Conservation (phyloP, 2,329 filamentous ascomycete species). For the Coniochaeta sp. region DNA sequence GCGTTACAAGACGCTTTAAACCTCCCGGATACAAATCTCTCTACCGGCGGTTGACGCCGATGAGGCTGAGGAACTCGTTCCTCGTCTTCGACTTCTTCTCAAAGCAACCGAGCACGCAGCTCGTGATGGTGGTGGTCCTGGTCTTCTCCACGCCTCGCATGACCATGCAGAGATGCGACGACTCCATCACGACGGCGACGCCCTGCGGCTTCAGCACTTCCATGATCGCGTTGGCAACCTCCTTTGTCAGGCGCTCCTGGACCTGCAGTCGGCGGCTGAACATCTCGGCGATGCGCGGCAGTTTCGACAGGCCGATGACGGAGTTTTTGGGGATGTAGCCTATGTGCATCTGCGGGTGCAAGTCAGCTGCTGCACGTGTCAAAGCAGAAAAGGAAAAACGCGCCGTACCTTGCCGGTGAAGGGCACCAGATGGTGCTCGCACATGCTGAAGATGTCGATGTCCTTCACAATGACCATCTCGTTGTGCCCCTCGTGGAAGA, state of each 20-base stretch:
- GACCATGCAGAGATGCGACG: constrained; percentile 94
- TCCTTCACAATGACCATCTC: constrained; percentile 98
- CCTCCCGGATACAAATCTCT: not conserved
- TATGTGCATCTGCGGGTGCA: constrained; percentile 75
- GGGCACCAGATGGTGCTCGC: constrained; percentile 95
- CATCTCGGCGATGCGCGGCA: constrained; percentile 95
- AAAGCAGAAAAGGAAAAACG: not conserved
- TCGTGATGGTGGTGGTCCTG: constrained; percentile 79
- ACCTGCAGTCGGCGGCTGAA: constrained; percentile 90
- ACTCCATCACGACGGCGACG: constrained; percentile 96
- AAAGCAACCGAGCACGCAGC: constrained; percentile 96
- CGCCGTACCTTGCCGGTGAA: constrained; percentile 79
- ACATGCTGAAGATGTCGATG: constrained; percentile 89
- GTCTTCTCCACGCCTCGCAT: constrained; percentile 98
- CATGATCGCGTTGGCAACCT: constrained; percentile 89
- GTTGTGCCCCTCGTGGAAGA: constrained; percentile 95
- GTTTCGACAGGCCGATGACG: constrained; percentile 91
- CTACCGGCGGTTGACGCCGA: constrained; percentile 47
- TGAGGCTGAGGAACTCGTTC: constrained; percentile 87
- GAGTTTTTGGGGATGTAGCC: constrained; percentile 90
- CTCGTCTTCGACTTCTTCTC: constrained; percentile 86
- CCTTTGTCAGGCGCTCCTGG: constrained; percentile 91
- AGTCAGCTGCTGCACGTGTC: not conserved
- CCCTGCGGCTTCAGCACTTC: constrained; percentile 91
- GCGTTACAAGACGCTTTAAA: not conserved